Evolutionary conservation across 2,329 filamentous ascomycete genomes (phyloP).

Genomic region (Claviceps paspali): DNA sequence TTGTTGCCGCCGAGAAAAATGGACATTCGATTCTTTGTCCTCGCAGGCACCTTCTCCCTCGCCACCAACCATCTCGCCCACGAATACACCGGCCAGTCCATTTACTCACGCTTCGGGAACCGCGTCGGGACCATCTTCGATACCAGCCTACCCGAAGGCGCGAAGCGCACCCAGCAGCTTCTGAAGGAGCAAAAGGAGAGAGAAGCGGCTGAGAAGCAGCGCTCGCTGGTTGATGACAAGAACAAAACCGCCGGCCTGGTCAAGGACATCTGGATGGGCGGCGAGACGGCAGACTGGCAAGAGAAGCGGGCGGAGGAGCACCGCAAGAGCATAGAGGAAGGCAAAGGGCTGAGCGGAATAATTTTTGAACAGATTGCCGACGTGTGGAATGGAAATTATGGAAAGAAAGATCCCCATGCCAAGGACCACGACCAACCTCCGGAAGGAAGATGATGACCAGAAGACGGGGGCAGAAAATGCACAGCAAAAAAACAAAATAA

Average conservation of each 20-base stretch:
- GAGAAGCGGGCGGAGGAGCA: slow-evolving; percentile 36
- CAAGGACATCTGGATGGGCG: slow-evolving; percentile 42
- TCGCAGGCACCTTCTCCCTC: slow-evolving; percentile 34
- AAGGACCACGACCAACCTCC: not conserved
- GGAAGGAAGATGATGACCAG: not conserved
- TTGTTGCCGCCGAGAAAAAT: slow-evolving; percentile 35
- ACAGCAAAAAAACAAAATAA: not conserved
- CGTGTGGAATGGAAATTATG: slow-evolving; percentile 28
- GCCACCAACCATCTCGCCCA: slow-evolving; percentile 39
- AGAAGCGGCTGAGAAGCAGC: slow-evolving; percentile 16
- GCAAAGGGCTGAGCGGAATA: slow-evolving; percentile 39
- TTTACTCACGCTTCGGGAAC: slow-evolving; percentile 30
- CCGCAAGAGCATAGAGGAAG: slow-evolving; percentile 36
- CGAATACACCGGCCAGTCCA: slow-evolving; percentile 40
- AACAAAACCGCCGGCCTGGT: slow-evolving; percentile 19
- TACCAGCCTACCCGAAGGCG: slow-evolving; percentile 41
- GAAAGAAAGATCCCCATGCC: slow-evolving; percentile 12
- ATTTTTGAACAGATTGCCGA: slow-evolving; percentile 43
- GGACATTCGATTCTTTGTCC: slow-evolving; percentile 34
- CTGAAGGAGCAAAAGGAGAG: slow-evolving; percentile 30
- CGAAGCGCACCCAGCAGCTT: slow-evolving; percentile 29
- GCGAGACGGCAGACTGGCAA: slow-evolving; percentile 38
- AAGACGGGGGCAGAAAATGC: too few relatives aligned
- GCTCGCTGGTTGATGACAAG: slow-evolving; percentile 16
- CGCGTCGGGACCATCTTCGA: slow-evolving; percentile 30